Evolutionary conservation across 768 basidiomycete genomes (phyloP).

Genomic region (Harrya chromipes): DNA sequence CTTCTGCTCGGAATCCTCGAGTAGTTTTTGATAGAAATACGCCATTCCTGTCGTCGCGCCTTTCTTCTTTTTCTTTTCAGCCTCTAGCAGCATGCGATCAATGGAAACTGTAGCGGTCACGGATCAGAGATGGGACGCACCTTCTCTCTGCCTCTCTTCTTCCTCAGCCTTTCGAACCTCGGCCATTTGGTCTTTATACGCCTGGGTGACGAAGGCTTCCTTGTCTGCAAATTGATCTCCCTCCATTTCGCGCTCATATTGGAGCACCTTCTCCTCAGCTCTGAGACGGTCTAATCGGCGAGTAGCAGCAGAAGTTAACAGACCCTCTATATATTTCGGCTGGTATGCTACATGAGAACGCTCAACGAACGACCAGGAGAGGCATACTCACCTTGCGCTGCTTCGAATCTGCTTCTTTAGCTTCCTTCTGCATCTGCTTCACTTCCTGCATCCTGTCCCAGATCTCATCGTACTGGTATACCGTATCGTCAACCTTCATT

Average conservation of each 20-base stretch:
- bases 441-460: constrained; percentile 95
- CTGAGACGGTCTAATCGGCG: constrained; percentile 84
- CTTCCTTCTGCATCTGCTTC: constrained; percentile 68
- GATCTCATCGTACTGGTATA: constrained; percentile 95
- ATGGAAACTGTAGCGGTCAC: not conserved
- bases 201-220: constrained; percentile 96
- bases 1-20: constrained; percentile 75
- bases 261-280: constrained; percentile 98
- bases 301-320: constrained; percentile 81
- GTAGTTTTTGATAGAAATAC: constrained; percentile 75
- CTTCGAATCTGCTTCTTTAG: constrained; percentile 70
- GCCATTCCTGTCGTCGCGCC: constrained; percentile 73
- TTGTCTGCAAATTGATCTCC: constrained; percentile 94
- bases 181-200: constrained; percentile 95
- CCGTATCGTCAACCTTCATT: constrained; percentile 71
- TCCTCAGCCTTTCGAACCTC: constrained; percentile 89
- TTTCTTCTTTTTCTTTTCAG: constrained; percentile 58
- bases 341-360: constrained; percentile 30
- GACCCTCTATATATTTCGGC: constrained; percentile 90
- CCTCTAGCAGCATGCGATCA: constrained; percentile 32
- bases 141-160: constrained; percentile 87
- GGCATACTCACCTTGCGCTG: constrained; percentile 66
- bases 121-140: constrained; percentile 40
- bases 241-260: constrained; percentile 86
- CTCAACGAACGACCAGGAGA: not conserved